These are phyloP conservation scores for Venturia aucupariae DNA, from an alignment of 2,329 filamentous ascomycete species.

Conservation along the genomic window DNA sequence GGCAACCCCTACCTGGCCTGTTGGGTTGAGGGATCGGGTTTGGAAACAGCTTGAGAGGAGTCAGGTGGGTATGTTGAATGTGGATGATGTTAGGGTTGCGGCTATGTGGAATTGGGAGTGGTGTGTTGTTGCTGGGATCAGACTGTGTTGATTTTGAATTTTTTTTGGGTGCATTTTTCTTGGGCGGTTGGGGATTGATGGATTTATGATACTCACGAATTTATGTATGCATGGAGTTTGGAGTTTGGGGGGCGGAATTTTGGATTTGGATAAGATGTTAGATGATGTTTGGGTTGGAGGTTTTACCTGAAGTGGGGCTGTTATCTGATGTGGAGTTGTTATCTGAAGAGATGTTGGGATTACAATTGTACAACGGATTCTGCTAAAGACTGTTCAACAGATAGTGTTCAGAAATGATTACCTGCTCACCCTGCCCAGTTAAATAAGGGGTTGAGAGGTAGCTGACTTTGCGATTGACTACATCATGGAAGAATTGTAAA, in stretches of 20 bases:
- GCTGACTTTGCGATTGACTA: too few relatives aligned
- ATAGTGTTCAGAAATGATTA: too few relatives aligned
- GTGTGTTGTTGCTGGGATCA: conserved; percentile 9
- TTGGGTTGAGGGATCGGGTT: conserved; percentile 42
- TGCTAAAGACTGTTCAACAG: too few relatives aligned
- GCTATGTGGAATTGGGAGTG: conserved; percentile 37
- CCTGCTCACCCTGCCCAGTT: too few relatives aligned
- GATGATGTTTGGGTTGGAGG: background rate
- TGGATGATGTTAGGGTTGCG: conserved; percentile 45
- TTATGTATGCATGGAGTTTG: background rate
- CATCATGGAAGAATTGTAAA: too few relatives aligned
- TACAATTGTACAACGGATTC: too few relatives aligned
- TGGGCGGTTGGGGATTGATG: background rate
- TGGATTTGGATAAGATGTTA: background rate
- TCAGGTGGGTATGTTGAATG: conserved; percentile 50
- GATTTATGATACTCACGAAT: background rate
- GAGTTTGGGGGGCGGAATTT: background rate
- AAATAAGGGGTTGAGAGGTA: too few relatives aligned
- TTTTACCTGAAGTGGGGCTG: background rate
- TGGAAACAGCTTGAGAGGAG: conserved; percentile 47
- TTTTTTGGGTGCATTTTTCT: too few relatives aligned
- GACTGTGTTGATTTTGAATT: conserved; percentile 8
- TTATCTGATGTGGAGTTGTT: too few relatives aligned
- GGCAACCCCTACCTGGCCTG: conserved; percentile 47
- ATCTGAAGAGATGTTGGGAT: too few relatives aligned